phyloP scores from a whole-genome alignment of 2,329 filamentous ascomycete genomes.

The Trichoderma polysporum region DNA sequence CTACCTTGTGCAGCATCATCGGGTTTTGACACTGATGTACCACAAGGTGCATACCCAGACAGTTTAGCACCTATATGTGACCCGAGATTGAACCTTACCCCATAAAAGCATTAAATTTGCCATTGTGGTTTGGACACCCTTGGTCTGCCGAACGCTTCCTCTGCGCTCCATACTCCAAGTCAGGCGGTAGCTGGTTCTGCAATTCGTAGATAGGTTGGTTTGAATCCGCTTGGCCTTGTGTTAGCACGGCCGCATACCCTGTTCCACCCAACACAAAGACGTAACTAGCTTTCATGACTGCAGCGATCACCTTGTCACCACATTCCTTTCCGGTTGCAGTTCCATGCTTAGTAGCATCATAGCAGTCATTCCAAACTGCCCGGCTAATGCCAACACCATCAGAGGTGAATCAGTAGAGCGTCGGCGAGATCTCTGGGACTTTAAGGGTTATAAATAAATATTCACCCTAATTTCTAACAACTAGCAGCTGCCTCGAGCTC shows the following conservation, averaged over 20 bases:
- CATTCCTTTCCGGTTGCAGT: not conserved
- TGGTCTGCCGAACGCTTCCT: not conserved
- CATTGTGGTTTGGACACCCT: not conserved
- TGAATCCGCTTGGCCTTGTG: not conserved
- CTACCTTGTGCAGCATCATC: not conserved
- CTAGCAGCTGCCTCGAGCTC: too few relatives aligned
- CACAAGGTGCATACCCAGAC: not conserved
- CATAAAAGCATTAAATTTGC: not conserved
- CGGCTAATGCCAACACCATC: not conserved
- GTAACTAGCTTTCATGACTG: not conserved
- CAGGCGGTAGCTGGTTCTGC: not conserved
- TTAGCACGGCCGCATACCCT: not conserved
- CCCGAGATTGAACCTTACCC: not conserved
- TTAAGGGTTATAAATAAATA: too few relatives aligned
- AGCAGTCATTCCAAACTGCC: not conserved
- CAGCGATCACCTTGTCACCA: not conserved
- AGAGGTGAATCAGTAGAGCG: too few relatives aligned
- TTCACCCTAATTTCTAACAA: too few relatives aligned
- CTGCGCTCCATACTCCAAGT: not conserved
- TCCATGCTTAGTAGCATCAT: not conserved
- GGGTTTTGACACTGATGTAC: not conserved
- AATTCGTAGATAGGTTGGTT: not conserved
- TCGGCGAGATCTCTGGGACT: too few relatives aligned
- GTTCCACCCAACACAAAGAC: not conserved
- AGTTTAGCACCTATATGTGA: not conserved